These are phyloP conservation scores for Ogataea hybrid DNA, from an alignment of 1,139 yeast species.

Conservation along the genomic window DNA sequence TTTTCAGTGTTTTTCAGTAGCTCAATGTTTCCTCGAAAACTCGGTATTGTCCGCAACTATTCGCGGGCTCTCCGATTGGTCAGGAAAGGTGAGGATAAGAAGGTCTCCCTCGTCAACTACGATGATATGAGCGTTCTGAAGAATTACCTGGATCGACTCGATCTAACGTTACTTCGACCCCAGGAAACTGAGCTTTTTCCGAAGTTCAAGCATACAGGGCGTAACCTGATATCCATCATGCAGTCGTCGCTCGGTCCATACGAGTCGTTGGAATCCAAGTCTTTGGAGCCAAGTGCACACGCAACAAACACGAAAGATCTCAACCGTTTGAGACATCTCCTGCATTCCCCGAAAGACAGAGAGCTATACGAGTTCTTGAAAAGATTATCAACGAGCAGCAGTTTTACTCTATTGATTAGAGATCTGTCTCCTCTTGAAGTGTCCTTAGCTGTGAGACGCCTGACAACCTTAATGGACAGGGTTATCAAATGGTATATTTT, in stretches of 20 bases:
- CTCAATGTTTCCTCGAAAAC: slow-evolving; percentile 1
- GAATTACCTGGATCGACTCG: slow-evolving; percentile 7
- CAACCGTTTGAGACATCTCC: slow-evolving; percentile 9
- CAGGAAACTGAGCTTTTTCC: not conserved
- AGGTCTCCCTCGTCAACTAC: slow-evolving; percentile 5
- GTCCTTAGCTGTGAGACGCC: slow-evolving; percentile 15
- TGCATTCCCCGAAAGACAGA: slow-evolving; percentile 10
- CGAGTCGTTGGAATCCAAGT: not conserved
- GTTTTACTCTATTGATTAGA: not conserved
- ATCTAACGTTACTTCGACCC: not conserved
- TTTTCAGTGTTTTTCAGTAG: slow-evolving; percentile 1
- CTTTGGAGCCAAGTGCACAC: no score
- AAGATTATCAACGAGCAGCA: not conserved
- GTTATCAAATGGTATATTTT: slow-evolving; percentile 10
- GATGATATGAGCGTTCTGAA: slow-evolving; percentile 14
- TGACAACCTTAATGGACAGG: slow-evolving; percentile 11
- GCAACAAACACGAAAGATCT: not conserved
- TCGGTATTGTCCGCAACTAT: not conserved
- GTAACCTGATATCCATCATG: slow-evolving; percentile 7
- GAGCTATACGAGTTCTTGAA: slow-evolving; percentile 12
- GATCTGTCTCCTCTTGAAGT: slow-evolving; percentile 12
- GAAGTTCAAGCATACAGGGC: slow-evolving; percentile 13
- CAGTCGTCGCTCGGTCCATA: not conserved
- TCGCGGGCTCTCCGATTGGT: slow-evolving; percentile 1
- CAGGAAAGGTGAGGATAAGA: slow-evolving; percentile 1